Base-by-base conservation (phyloP, 202 grass and related monocot species). In the Thinopyrum obtusiflorum region DNA sequence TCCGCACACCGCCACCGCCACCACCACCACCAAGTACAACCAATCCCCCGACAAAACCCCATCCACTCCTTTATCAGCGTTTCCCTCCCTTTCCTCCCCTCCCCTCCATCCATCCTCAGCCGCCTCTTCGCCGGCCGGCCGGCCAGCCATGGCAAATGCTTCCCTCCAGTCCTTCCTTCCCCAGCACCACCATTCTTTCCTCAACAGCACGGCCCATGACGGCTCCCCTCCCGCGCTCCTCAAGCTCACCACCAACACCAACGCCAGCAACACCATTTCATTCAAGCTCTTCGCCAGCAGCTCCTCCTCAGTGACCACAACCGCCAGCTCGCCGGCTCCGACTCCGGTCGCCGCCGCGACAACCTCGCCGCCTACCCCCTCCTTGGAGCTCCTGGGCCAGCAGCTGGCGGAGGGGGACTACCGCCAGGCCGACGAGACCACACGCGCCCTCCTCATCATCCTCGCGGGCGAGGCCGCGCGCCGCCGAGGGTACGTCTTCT, bases 401-500 rank as follows among this genome's bases (percentile, higher is more conserved):
- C 90, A 90, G 70, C 88, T 99, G 2, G 78, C 88, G 0, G 78
- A 39, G 1, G 76, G 63, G 35, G 89, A 99, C 57, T 99, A 87
- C 78, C 85, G 87, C 14, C 84, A 91, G 44, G 97, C 97, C 2
- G 97, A 99, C 42, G 93, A 99, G 83, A 93, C 93, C 82, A 99
- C 97, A 4, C 92, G 92, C 0, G 86, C 90, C 1, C 93, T 97
- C 67, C 81, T 99, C 63, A 99, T 99, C 25, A 73, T 74, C 25
- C 92, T 99, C 1, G 93, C 97, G 0, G 97, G 97, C 2, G 97
- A 97, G 77, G 11, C 97, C 1, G 92, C 97, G 3, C 89, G 91
- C 64, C 90, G 89, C 47, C 90, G 93, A 60, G 97, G 97, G n/a
- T 99, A 99, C 25, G 90, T 99, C 21, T 99, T 99, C 93, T 99